phyloP scores from a whole-genome alignment of 805 yeast species.

The Novakomyces olei region DNA sequence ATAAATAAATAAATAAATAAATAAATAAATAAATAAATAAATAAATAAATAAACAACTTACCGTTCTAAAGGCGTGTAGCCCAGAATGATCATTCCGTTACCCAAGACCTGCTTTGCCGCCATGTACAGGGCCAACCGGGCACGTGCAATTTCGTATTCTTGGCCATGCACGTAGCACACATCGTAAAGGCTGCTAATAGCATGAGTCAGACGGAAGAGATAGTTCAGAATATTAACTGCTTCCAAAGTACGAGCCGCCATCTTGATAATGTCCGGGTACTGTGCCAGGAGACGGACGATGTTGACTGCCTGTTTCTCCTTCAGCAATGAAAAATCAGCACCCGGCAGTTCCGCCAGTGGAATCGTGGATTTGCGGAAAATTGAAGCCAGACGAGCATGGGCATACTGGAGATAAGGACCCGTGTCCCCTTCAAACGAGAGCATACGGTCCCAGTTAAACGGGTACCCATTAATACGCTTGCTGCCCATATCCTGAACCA shows the following conservation, averaged over 20 bases:
- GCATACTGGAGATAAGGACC: constrained; percentile 98
- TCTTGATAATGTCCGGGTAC: constrained; percentile 74
- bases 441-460: constrained; percentile 96
- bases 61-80: constrained; percentile 74
- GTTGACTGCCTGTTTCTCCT: constrained; percentile 47
- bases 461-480: constrained; percentile 90
- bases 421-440: constrained; percentile 95
- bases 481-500: constrained; percentile 98
- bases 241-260: constrained; percentile 65
- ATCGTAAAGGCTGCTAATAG: constrained; percentile 89
- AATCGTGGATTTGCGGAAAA: constrained; percentile 52
- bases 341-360: constrained; percentile 15
- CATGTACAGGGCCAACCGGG: constrained; percentile 77
- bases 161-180: constrained; percentile 95
- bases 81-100: constrained; percentile 77
- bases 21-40: background rate
- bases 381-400: constrained; percentile 86
- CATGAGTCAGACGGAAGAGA: constrained; percentile 75
- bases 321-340: constrained; percentile 37
- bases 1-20: background rate
- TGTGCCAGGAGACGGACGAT: constrained; percentile 63
- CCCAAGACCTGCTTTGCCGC: constrained; percentile 73
- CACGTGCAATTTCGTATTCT: constrained; percentile 59
- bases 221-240: constrained; percentile 89
- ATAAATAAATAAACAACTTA: background rate